phyloP scores from a whole-genome alignment of 495 filamentous ascomycete species.

The Aspergillus funiculosus region DNA sequence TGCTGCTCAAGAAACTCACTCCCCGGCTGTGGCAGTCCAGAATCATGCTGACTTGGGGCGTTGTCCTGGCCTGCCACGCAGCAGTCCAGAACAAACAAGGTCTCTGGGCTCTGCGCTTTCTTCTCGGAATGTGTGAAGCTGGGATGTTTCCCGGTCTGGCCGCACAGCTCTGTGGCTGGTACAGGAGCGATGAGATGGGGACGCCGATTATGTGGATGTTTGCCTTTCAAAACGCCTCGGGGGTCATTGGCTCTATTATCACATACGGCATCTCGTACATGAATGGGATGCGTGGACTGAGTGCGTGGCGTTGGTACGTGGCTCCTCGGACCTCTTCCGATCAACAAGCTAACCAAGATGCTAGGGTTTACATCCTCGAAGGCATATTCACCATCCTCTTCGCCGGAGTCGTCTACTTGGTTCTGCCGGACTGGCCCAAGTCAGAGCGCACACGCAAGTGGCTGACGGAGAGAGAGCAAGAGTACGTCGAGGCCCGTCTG shows the following conservation, averaged over 20 bases:
- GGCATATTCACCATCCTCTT: slow-evolving; percentile 35
- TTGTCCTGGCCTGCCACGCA: slow-evolving; percentile 30
- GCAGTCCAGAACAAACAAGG: slow-evolving; percentile 29
- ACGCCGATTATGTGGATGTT: slow-evolving; percentile 28
- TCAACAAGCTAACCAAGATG: neutral
- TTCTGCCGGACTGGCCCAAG: slow-evolving; percentile 35
- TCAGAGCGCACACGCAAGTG: slow-evolving; percentile 23
- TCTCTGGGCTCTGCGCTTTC: slow-evolving; percentile 28
- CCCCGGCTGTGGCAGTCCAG: slow-evolving; percentile 33
- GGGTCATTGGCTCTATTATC: slow-evolving; percentile 29
- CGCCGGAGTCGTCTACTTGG: slow-evolving; percentile 24
- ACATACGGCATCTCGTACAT: slow-evolving; percentile 32
- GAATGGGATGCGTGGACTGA: slow-evolving; percentile 25
- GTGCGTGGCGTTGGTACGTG: slow-evolving; percentile 35
- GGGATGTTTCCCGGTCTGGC: slow-evolving; percentile 36
- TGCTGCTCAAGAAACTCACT: slow-evolving; percentile 29
- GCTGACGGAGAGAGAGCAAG: slow-evolving; percentile 38
- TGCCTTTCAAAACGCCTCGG: slow-evolving; percentile 25
- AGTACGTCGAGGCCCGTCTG: slow-evolving; percentile 36
- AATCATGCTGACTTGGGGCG: slow-evolving; percentile 35
- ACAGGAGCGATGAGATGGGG: slow-evolving; percentile 35
- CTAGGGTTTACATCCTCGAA: slow-evolving; percentile 33
- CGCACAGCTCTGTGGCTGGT: slow-evolving; percentile 35
- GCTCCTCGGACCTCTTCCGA: neutral
- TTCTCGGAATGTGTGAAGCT: slow-evolving; percentile 35